A percentile compares a stretch with the other conserved stretches of the same genome.
phyloP scores from a whole-genome alignment of 305 asterid species.

The Fraxinus ornus region DNA sequence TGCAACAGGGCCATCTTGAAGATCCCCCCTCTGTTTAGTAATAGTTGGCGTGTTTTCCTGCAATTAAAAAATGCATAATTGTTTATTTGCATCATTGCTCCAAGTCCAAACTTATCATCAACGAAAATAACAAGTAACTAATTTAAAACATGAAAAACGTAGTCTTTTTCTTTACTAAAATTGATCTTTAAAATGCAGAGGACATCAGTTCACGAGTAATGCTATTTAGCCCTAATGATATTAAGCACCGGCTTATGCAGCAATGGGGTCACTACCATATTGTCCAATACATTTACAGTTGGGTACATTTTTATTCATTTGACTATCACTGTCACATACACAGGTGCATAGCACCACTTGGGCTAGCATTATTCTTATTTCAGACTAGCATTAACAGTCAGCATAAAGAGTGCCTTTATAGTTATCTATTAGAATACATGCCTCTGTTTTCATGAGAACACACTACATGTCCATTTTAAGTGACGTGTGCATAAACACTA shows the following conservation, averaged over 20 bases:
- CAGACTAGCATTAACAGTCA: slow-evolving; percentile 2
- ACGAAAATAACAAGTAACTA: neutral
- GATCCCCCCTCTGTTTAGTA: slow-evolving; percentile 54
- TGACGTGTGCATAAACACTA: neutral
- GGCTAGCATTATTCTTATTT: neutral
- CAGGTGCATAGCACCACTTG: neutral
- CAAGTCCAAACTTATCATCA: slow-evolving; percentile 9
- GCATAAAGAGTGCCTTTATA: neutral
- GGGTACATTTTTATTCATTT: neutral
- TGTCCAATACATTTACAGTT: neutral
- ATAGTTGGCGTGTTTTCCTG: slow-evolving; percentile 78
- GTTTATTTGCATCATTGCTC: slow-evolving; percentile 1
- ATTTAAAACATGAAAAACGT: slow-evolving; percentile 7
- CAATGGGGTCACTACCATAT: neutral
- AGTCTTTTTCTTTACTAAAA: neutral
- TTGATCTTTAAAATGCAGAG: slow-evolving; percentile 8
- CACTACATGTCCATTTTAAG: neutral
- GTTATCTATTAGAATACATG: slow-evolving; percentile 11
- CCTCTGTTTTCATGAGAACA: slow-evolving; percentile 13
- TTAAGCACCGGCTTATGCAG: neutral
- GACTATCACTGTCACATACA: neutral
- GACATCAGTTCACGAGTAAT: neutral
- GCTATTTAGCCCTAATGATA: neutral
- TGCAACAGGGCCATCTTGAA: slow-evolving; percentile 64
- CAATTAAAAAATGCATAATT: slow-evolving; percentile 8